phyloP scores from a whole-genome alignment of 805 yeast species.

The Suhomyces vadensis region DNA sequence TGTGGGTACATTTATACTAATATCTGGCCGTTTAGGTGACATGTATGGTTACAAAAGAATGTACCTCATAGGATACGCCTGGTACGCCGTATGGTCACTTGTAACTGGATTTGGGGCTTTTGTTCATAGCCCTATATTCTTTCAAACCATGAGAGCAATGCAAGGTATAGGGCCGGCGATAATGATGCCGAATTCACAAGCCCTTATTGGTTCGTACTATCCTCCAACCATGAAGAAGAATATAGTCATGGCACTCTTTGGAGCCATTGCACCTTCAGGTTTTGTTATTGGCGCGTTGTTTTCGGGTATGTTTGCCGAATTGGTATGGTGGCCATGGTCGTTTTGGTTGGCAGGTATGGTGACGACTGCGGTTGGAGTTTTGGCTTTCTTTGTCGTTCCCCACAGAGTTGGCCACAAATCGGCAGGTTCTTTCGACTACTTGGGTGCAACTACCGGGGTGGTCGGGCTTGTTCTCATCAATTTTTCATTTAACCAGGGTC shows the following conservation, averaged over 20 bases:
- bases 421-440: constrained; percentile 25
- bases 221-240: constrained; percentile 24
- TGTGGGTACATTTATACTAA: constrained; percentile 37
- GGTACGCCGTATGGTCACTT: constrained; percentile 25
- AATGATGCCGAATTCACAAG: constrained; percentile 36
- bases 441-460: constrained; percentile 22
- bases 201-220: constrained; percentile 33
- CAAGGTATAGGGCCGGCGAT: constrained; percentile 40
- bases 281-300: constrained; percentile 32
- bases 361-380: constrained; percentile 15
- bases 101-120: constrained; percentile 30
- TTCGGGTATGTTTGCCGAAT: constrained; percentile 23
- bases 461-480: constrained; percentile 18
- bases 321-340: constrained; percentile 39
- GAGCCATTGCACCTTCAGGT: constrained; percentile 38
- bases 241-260: constrained; percentile 30
- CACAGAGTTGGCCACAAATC: constrained; percentile 22
- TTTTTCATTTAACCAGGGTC: constrained; percentile 23
- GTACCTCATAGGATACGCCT: constrained; percentile 25
- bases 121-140: constrained; percentile 23
- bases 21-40: constrained; percentile 37
- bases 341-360: constrained; percentile 31
- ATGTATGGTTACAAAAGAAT: constrained; percentile 35
- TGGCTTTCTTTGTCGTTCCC: constrained; percentile 29
- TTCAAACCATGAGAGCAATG: constrained; percentile 31